phyloP scores from a whole-genome alignment of 2,329 filamentous ascomycete genomes.

The Periglandula ipomoeae region DNA sequence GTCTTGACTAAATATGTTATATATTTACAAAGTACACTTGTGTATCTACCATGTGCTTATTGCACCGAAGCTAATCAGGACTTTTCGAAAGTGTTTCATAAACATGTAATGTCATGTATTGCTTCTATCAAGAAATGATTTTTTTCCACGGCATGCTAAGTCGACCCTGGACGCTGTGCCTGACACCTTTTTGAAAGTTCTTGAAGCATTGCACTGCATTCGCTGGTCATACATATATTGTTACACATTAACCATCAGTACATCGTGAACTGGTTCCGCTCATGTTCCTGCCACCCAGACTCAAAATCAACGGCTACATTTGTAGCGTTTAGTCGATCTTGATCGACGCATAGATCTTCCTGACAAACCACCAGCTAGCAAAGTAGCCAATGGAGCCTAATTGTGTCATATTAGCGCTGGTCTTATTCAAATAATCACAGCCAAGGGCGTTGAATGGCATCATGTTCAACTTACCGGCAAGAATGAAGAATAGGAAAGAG shows the following conservation, averaged over 20 bases:
- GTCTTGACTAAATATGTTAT: no score
- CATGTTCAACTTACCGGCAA: constrained; percentile 62
- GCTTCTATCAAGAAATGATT: not conserved
- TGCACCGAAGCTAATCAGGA: no score
- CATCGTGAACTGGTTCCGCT: not conserved
- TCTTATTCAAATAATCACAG: constrained; percentile 68
- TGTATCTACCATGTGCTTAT: no score
- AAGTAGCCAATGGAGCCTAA: constrained; percentile 92
- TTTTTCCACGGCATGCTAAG: not conserved
- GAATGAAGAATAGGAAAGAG: constrained; percentile 83
- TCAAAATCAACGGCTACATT: not conserved
- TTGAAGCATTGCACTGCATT: constrained; percentile 11
- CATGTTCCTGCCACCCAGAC: not conserved
- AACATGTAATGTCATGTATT: not conserved
- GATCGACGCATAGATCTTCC: constrained; percentile 93
- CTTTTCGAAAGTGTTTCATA: not conserved
- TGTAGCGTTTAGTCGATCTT: constrained; percentile 68
- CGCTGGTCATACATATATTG: constrained; percentile 22
- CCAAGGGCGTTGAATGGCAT: no score
- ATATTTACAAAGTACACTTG: no score
- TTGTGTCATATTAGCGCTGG: constrained; percentile 12
- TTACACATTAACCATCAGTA: constrained; percentile 13
- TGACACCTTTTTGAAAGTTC: not conserved
- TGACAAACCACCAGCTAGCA: constrained; percentile 86
- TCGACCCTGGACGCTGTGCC: not conserved